A percentile compares a stretch with the other conserved stretches of the same genome.
These are phyloP conservation scores for Cucurbita pepo DNA, from an alignment of 306 rosid species.

Conservation along the genomic window DNA sequence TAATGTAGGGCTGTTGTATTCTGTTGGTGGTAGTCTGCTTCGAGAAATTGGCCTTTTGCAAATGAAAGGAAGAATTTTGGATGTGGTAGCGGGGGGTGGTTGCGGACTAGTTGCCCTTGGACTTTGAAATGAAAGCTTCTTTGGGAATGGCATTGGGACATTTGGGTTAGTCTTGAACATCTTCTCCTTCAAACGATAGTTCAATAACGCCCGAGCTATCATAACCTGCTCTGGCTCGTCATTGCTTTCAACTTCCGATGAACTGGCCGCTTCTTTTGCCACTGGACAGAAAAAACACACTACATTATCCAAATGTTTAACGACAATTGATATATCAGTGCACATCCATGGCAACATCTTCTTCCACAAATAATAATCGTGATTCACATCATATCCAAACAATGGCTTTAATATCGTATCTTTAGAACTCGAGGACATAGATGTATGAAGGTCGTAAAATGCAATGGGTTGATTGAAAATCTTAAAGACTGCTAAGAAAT, in stretches of 20 bases:
- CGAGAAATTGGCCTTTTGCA: conserved; percentile 40
- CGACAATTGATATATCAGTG: neutral
- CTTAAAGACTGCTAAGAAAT: neutral
- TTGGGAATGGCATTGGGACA: conserved; percentile 51
- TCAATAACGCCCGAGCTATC: conserved; percentile 60
- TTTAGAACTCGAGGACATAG: too few species aligned
- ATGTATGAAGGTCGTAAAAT: too few species aligned
- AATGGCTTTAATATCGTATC: neutral
- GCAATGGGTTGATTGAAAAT: neutral
- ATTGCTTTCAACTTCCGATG: conserved; percentile 64
- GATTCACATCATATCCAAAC: neutral
- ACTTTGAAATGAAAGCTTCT: conserved; percentile 45
- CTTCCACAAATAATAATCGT: neutral
- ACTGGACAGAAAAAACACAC: conserved; percentile 28
- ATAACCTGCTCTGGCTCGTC: conserved; percentile 87
- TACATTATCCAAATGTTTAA: neutral
- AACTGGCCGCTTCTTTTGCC: conserved; percentile 75
- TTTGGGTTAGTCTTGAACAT: conserved; percentile 44
- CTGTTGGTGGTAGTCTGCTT: conserved; percentile 20
- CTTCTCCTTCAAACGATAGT: conserved; percentile 66
- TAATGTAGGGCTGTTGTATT: conserved; percentile 20
- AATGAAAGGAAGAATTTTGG: conserved; percentile 79
- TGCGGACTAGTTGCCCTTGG: conserved; percentile 75
- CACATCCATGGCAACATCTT: neutral
- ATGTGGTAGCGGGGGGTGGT: conserved; percentile 45